These are phyloP conservation scores for Diutina siamensis DNA, from an alignment of 1,139 yeast species.

Conservation along the genomic window DNA sequence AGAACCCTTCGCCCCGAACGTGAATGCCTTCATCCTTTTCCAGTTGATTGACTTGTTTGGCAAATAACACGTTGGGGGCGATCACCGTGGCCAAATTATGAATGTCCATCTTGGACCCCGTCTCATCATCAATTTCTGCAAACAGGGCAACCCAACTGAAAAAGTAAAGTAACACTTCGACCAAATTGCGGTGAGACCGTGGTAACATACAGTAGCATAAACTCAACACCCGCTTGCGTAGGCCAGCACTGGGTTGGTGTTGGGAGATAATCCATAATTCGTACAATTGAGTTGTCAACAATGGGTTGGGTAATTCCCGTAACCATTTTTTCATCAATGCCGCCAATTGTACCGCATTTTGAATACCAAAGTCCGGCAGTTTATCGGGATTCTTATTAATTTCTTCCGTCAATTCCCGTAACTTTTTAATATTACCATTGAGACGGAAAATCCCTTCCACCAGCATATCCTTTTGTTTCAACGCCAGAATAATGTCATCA, in stretches of 20 bases:
- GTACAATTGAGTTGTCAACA: constrained; percentile 66
- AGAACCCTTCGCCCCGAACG: constrained; percentile 60
- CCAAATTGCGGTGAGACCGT: constrained; percentile 66
- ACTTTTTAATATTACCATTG: constrained; percentile 84
- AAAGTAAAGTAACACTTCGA: constrained; percentile 79
- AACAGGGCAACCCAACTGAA: constrained; percentile 95
- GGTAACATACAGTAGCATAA: constrained; percentile 76
- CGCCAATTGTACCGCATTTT: constrained; percentile 86
- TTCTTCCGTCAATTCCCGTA: constrained; percentile 62
- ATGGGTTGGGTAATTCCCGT: constrained; percentile 87
- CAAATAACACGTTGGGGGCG: constrained; percentile 79
- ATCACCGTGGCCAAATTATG: constrained; percentile 93
- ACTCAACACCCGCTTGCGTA: constrained; percentile 53
- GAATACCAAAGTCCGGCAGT: constrained; percentile 62
- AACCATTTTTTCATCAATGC: constrained; percentile 87
- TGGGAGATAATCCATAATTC: constrained; percentile 67
- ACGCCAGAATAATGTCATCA: constrained; percentile 75
- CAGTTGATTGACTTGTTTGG: constrained; percentile 21
- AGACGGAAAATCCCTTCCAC: constrained; percentile 94
- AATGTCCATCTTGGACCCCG: constrained; percentile 93
- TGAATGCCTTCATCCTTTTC: constrained; percentile 12
- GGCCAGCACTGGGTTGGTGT: background rate
- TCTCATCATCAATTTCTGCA: constrained; percentile 75
- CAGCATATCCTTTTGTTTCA: constrained; percentile 89
- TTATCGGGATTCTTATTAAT: constrained; percentile 67